A percentile compares a stretch with the other conserved stretches of the same genome.
These are phyloP conservation scores for Conticribra guillardii DNA, from an alignment of 108 stramenopile genomes.

Conservation along the genomic window DNA sequence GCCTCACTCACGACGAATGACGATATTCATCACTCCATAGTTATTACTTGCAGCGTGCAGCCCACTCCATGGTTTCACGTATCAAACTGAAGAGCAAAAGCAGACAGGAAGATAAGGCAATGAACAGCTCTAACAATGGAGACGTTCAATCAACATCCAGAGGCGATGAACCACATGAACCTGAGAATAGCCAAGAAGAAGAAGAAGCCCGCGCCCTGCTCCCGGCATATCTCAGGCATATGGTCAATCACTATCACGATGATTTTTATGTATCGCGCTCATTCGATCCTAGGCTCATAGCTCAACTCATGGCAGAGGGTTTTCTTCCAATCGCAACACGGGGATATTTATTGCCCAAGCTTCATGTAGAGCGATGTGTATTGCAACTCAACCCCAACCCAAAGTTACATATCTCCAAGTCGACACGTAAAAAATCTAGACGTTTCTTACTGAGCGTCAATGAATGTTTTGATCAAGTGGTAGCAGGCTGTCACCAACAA, in stretches of 20 bases:
- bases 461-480: conserved; percentile 65
- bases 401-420: conserved; percentile 72
- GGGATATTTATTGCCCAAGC: conserved; percentile 71
- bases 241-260: conserved; percentile 65
- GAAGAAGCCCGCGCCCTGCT: conserved; percentile 36
- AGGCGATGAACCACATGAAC: not conserved
- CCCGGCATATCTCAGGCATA: conserved; percentile 54
- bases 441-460: conserved; percentile 69
- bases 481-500: conserved; percentile 79
- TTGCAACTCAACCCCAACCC: conserved; percentile 42
- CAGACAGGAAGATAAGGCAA: too few relatives aligned
- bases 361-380: conserved; percentile 79
- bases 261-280: conserved; percentile 73
- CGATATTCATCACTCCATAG: too few relatives aligned
- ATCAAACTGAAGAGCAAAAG: too few relatives aligned
- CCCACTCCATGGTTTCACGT: too few relatives aligned
- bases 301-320: conserved; percentile 83
- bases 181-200: not conserved
- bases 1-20: too few relatives aligned
- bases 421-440: conserved; percentile 72
- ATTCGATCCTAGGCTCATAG: conserved; percentile 69
- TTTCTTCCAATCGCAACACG: conserved; percentile 85
- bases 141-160: not conserved
- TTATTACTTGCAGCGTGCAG: too few relatives aligned
- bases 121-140: too few relatives aligned